A percentile compares a stretch with the other conserved stretches of the same genome.
Conservation (phyloP, 1,139 yeast genomes). For the Zygosaccharomyces sapae region DNA sequence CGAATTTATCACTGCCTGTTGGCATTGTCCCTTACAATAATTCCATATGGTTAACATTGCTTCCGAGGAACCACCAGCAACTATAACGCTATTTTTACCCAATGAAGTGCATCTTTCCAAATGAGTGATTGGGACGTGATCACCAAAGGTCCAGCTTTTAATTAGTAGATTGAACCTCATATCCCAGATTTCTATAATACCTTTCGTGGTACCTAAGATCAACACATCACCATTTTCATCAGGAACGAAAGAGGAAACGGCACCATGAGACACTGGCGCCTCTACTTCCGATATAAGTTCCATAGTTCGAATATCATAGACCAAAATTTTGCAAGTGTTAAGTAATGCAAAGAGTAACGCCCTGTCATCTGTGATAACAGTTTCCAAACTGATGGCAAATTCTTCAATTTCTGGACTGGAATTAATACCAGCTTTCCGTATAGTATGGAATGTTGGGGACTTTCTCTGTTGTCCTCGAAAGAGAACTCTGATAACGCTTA, state of each 20-base stretch:
- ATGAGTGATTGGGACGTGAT: constrained; percentile 45
- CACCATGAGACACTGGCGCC: constrained; percentile 63
- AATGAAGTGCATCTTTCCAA: constrained; percentile 44
- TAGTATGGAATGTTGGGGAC: constrained; percentile 37
- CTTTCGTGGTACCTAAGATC: constrained; percentile 68
- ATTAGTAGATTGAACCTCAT: constrained; percentile 59
- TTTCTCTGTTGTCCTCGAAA: constrained; percentile 39
- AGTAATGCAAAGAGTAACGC: constrained; percentile 49
- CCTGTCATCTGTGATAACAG: constrained; percentile 37
- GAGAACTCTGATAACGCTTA: constrained; percentile 57
- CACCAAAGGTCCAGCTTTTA: constrained; percentile 57
- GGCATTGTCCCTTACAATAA: constrained; percentile 59
- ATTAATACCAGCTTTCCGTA: constrained; percentile 26
- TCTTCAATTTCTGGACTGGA: constrained; percentile 39
- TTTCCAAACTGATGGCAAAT: constrained; percentile 44
- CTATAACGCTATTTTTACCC: constrained; percentile 44
- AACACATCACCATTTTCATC: constrained; percentile 58
- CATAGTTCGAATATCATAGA: constrained; percentile 61
- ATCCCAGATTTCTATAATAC: constrained; percentile 79
- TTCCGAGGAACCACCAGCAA: constrained; percentile 63
- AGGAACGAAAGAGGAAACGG: constrained; percentile 56
- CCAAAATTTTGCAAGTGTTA: constrained; percentile 49
- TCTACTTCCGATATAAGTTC: constrained; percentile 42
- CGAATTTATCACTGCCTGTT: constrained; percentile 47
- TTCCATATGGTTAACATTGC: constrained; percentile 75